phyloP scores from a whole-genome alignment of 1,284 basidiomycete species.

The Pseudozyma tsukubaensis region DNA sequence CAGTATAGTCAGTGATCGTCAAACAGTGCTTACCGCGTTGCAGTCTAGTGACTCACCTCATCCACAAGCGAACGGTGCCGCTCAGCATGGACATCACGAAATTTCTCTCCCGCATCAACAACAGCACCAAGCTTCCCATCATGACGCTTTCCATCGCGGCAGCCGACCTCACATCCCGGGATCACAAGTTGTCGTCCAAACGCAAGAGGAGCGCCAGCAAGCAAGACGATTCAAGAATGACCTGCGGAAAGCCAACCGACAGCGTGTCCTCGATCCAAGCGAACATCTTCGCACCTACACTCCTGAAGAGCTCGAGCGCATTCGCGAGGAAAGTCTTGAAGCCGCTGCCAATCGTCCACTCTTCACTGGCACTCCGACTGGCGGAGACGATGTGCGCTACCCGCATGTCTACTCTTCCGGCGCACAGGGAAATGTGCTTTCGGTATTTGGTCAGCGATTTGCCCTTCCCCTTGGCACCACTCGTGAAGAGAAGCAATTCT shows the following conservation, averaged over 20 bases:
- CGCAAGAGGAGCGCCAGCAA: conserved; percentile 60
- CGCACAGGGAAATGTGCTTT: conserved; percentile 78
- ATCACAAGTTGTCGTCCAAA: conserved; percentile 65
- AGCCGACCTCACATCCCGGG: conserved; percentile 62
- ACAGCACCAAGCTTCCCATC: conserved; percentile 24
- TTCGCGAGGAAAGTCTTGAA: conserved; percentile 77
- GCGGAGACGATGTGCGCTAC: conserved; percentile 74
- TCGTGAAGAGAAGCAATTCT: conserved; percentile 73
- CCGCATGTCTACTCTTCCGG: conserved; percentile 90
- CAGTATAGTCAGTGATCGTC: conserved; percentile 69
- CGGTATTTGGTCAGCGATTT: conserved; percentile 80
- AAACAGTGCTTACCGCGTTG: conserved; percentile 53
- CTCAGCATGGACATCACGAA: conserved; percentile 8
- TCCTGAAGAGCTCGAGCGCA: conserved; percentile 74
- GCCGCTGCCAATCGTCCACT: conserved; percentile 78
- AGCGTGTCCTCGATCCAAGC: conserved; percentile 14
- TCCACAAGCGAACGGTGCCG: conserved; percentile 18
- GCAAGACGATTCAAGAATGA: conserved; percentile 62
- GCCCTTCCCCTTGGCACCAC: conserved; percentile 85
- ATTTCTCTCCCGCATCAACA: conserved; percentile 34
- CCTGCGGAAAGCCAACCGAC: conserved; percentile 35
- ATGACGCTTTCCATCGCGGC: conserved; percentile 36
- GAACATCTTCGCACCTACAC: conserved; percentile 70
- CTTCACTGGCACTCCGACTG: conserved; percentile 74
- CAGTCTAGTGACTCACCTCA: background rate